These are phyloP conservation scores for Dioszegia aurantiaca DNA, from an alignment of 768 basidiomycete species.

Conservation along the genomic window DNA sequence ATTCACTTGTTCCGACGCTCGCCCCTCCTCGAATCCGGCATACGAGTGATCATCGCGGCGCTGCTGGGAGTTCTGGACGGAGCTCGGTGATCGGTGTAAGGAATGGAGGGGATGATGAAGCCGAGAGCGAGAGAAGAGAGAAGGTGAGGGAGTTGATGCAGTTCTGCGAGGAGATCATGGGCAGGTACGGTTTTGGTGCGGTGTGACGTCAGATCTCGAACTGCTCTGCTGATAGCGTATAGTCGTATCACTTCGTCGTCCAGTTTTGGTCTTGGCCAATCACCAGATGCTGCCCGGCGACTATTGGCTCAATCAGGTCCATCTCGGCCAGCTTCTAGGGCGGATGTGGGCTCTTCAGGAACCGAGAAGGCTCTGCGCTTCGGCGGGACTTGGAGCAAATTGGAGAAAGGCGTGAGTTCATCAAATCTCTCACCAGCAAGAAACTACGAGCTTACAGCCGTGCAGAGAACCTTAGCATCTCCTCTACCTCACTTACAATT, in stretches of 20 bases:
- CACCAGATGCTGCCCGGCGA: constrained; percentile 36
- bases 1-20: constrained; percentile 36
- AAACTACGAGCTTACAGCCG: no score
- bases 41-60: background rate
- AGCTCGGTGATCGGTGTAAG: constrained; percentile 25
- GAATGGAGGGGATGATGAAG: constrained; percentile 19
- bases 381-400: constrained; percentile 35
- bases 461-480: constrained; percentile 34
- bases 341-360: constrained; percentile 16
- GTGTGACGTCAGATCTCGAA: no score
- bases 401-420: constrained; percentile 44
- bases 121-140: constrained; percentile 28
- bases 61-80: constrained; percentile 21
- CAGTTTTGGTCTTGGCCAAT: constrained; percentile 19
- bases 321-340: background rate
- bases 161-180: constrained; percentile 41
- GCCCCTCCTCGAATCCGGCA: constrained; percentile 22
- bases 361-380: constrained; percentile 34
- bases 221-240: background rate
- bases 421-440: no score
- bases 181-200: no score
- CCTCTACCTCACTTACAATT: constrained; percentile 45
- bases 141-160: constrained; percentile 41
- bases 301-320: constrained; percentile 6
- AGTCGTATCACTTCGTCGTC: constrained; percentile 25